Conservation (phyloP, 78 protist species). For the Acrasis kona region DNA sequence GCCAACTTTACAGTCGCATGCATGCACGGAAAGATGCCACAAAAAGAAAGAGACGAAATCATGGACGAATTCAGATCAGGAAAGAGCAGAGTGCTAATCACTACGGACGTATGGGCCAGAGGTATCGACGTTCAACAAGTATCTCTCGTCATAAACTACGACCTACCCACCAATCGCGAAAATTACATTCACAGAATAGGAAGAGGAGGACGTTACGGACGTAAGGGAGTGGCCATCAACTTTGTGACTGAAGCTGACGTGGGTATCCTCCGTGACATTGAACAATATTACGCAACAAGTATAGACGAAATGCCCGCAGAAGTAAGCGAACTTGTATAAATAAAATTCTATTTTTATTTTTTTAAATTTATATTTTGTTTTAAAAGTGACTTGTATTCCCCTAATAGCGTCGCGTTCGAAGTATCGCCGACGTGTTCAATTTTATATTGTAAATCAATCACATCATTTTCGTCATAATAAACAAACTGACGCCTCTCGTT, state of each 20-base stretch:
- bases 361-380: background rate
- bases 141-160: conserved; percentile 96
- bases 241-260: conserved; percentile 91
- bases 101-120: conserved; percentile 98
- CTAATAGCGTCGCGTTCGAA: background rate
- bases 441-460: too few species aligned
- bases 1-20: conserved; percentile 82
- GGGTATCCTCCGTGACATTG: conserved; percentile 82
- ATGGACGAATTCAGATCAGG: conserved; percentile 94
- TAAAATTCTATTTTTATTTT: background rate
- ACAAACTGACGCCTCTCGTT: too few species aligned
- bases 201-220: conserved; percentile 96
- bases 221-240: conserved; percentile 98
- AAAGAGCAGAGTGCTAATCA: conserved; percentile 92
- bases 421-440: background rate
- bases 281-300: conserved; percentile 78
- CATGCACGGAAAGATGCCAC: conserved; percentile 96
- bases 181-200: conserved; percentile 95
- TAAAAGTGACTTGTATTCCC: background rate
- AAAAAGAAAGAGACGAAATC: conserved; percentile 90
- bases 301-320: conserved; percentile 97
- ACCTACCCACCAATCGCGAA: conserved; percentile 96
- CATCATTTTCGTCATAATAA: too few species aligned
- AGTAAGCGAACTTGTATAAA: conserved; percentile 33
- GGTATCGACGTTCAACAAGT: conserved; percentile 99